Conservation (phyloP, 495 filamentous ascomycete genomes). For the Penicillium malachiteum region DNA sequence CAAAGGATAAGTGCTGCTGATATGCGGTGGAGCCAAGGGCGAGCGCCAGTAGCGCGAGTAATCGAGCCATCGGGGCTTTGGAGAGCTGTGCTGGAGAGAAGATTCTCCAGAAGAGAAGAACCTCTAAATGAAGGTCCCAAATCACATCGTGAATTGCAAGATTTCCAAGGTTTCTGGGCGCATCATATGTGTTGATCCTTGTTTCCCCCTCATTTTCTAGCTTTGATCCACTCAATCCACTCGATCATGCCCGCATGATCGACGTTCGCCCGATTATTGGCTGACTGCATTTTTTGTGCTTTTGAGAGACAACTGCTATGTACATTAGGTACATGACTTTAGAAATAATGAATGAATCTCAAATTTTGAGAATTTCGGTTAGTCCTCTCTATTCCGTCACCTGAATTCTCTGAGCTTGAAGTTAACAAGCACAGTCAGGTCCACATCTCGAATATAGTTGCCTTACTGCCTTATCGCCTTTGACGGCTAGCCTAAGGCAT, state of each 20-base stretch:
- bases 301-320: background rate
- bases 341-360: background rate
- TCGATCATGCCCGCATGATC: background rate
- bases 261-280: background rate
- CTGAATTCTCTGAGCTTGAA: too few relatives aligned
- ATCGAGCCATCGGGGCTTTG: background rate
- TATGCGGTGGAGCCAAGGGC: background rate
- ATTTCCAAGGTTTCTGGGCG: background rate
- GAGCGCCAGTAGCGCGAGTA: background rate
- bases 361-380: background rate
- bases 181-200: slow-evolving; percentile 1
- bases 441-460: too few relatives aligned
- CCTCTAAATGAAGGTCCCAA: background rate
- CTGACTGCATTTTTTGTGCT: background rate
- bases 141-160: background rate
- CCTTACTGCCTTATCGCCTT: background rate
- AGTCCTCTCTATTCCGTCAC: too few relatives aligned
- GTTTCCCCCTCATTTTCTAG: slow-evolving; percentile 3
- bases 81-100: background rate
- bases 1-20: background rate
- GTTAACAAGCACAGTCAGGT: too few relatives aligned
- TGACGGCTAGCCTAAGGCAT: background rate
- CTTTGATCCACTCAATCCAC: background rate
- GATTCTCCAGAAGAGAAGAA: background rate
- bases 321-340: background rate